Percentiles rank a stretch among this genome's conserved stretches.
Conservation (phyloP, 75 land plant species). For the Cupressus sempervirens region DNA sequence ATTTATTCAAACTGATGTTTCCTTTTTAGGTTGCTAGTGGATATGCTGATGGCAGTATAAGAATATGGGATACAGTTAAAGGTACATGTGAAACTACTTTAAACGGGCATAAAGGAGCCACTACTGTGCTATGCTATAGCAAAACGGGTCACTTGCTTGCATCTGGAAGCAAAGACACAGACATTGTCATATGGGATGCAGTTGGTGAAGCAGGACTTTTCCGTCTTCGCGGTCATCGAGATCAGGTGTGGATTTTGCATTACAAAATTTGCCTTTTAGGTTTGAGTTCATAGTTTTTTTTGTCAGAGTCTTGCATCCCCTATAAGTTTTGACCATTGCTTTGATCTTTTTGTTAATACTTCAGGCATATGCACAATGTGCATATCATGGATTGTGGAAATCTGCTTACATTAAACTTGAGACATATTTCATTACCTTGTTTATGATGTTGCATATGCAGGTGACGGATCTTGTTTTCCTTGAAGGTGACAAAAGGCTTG, state of each 20-base stretch:
- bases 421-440: slow-evolving; percentile 8
- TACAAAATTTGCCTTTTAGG: not conserved
- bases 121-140: slow-evolving; percentile 67
- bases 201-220: slow-evolving; percentile 91
- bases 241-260: slow-evolving; percentile 62
- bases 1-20: not conserved
- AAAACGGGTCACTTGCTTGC: slow-evolving; percentile 82
- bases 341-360: not conserved
- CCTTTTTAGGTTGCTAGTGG: slow-evolving; percentile 76
- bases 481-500: slow-evolving; percentile 75
- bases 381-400: too few relatives aligned
- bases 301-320: not conserved
- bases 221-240: slow-evolving; percentile 87
- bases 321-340: not conserved
- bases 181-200: slow-evolving; percentile 94
- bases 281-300: not conserved
- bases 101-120: slow-evolving; percentile 88
- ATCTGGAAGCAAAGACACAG: slow-evolving; percentile 95
- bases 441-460: slow-evolving; percentile 41
- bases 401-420: too few relatives aligned
- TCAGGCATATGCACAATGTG: not conserved
- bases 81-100: slow-evolving; percentile 82
- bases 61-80: slow-evolving; percentile 79
- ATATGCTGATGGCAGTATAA: slow-evolving; percentile 83
- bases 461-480: slow-evolving; percentile 95